A percentile compares a stretch with the other conserved stretches of the same genome.
These are phyloP conservation scores for Sphaerulina musiva DNA, from an alignment of 2,329 filamentous ascomycete species.

Conservation along the genomic window DNA sequence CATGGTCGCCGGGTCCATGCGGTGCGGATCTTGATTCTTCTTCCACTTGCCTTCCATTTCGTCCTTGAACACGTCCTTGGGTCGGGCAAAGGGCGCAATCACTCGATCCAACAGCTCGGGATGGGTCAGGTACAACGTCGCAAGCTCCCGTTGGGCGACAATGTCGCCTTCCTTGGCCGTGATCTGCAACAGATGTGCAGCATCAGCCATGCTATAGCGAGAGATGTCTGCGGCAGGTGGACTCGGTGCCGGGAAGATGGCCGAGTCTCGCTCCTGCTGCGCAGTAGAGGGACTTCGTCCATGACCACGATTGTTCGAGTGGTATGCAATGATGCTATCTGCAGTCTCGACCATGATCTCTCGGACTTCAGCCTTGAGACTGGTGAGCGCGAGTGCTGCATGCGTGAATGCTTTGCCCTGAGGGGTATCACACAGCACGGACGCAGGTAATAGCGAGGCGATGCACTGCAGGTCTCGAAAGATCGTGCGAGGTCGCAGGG, in stretches of 20 bases:
- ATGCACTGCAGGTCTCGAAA: slow-evolving; percentile 50
- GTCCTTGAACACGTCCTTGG: slow-evolving; percentile 83
- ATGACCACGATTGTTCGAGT: slow-evolving; percentile 56
- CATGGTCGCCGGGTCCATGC: slow-evolving; percentile 81
- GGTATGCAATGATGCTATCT: slow-evolving; percentile 61
- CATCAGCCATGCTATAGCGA: slow-evolving; percentile 68
- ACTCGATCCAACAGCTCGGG: slow-evolving; percentile 76
- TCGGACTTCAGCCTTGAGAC: slow-evolving; percentile 80
- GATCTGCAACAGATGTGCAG: slow-evolving; percentile 83
- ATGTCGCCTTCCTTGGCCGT: slow-evolving; percentile 87
- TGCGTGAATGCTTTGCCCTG: slow-evolving; percentile 80
- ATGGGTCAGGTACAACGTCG: slow-evolving; percentile 85
- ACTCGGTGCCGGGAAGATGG: slow-evolving; percentile 27
- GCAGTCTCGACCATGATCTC: slow-evolving; percentile 74
- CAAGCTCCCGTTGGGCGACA: slow-evolving; percentile 85
- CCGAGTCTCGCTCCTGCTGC: slow-evolving; percentile 31
- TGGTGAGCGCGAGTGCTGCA: slow-evolving; percentile 78
- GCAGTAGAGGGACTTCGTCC: slow-evolving; percentile 30
- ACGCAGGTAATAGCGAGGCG: slow-evolving; percentile 53
- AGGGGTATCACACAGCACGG: slow-evolving; percentile 50
- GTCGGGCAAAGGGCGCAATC: slow-evolving; percentile 75
- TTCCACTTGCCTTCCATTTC: slow-evolving; percentile 65
- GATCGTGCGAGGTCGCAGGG: slow-evolving; percentile 42
- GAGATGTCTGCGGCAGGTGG: slow-evolving; percentile 39
- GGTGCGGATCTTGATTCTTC: slow-evolving; percentile 52